phyloP scores from a whole-genome alignment of 2,329 filamentous ascomycete genomes.

The Xylariaceae sp. region DNA sequence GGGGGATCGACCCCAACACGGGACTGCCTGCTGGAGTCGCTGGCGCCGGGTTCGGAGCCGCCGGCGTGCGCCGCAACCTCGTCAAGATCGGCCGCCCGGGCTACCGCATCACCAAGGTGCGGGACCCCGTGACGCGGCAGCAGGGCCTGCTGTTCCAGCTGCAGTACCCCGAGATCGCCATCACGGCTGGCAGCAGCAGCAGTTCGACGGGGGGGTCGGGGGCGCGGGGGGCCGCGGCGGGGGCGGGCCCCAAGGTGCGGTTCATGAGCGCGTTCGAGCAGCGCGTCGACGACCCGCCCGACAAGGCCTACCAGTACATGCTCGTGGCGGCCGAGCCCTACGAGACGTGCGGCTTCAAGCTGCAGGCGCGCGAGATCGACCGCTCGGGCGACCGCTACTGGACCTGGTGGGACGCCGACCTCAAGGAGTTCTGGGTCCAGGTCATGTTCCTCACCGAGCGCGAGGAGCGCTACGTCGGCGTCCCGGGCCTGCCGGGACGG shows the following conservation, averaged over 20 bases:
- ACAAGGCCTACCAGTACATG: constrained; percentile 91
- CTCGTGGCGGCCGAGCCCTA: constrained; percentile 95
- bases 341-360: constrained; percentile 94
- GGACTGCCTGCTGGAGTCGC: constrained; percentile 68
- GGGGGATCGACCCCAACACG: constrained; percentile 60
- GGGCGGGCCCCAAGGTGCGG: constrained; percentile 72
- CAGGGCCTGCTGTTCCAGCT: constrained; percentile 91
- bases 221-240: too few relatives aligned
- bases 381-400: constrained; percentile 82
- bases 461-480: constrained; percentile 75
- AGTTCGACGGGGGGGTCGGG: too few relatives aligned
- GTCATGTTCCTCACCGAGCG: constrained; percentile 98
- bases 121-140: constrained; percentile 82
- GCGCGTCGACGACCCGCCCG: constrained; percentile 82
- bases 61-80: constrained; percentile 65
- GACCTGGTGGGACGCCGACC: constrained; percentile 90
- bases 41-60: constrained; percentile 57
- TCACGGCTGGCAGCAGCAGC: too few relatives aligned
- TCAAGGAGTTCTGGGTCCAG: constrained; percentile 96
- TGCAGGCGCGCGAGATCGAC: constrained; percentile 90
- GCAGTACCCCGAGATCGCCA: constrained; percentile 84
- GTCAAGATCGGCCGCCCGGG: constrained; percentile 95
- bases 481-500: constrained; percentile 47
- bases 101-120: constrained; percentile 95
- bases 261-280: constrained; percentile 99